Conservation (phyloP, 2,329 filamentous ascomycete genomes). For the Hortaea sp. region DNA sequence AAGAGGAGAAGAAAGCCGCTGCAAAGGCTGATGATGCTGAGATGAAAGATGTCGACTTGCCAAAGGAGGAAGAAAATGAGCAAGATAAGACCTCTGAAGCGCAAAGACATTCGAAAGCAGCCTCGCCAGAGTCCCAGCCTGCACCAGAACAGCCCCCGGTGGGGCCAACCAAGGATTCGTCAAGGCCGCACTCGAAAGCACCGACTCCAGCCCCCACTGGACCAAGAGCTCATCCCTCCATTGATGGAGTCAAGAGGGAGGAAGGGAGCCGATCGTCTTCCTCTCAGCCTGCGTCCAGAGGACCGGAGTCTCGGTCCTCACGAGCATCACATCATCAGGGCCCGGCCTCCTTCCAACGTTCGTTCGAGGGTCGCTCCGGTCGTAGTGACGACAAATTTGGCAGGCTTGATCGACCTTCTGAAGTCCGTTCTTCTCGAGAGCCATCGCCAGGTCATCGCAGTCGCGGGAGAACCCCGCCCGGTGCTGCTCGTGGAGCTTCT, state of each 20-base stretch:
- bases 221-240: conserved; percentile 1
- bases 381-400: conserved; percentile 31
- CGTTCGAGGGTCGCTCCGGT: conserved; percentile 18
- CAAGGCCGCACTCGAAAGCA: conserved; percentile 1
- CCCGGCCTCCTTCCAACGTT: background rate
- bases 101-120: background rate
- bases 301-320: conserved; percentile 11
- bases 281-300: conserved; percentile 17
- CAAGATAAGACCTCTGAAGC: background rate
- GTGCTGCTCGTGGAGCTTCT: conserved; percentile 8
- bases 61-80: background rate
- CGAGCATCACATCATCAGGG: conserved; percentile 5
- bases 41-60: conserved; percentile 14
- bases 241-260: background rate
- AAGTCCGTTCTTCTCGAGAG: conserved; percentile 29
- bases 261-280: conserved; percentile 20
- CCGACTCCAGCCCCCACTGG: conserved; percentile 1
- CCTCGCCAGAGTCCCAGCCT: background rate
- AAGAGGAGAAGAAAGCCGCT: conserved; percentile 42
- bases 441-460: conserved; percentile 30
- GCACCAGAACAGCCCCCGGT: background rate
- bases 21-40: conserved; percentile 14
- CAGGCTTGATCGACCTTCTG: conserved; percentile 33
- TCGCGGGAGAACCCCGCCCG: conserved; percentile 28
- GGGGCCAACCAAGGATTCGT: conserved; percentile 1